Conservation (phyloP, 2,329 filamentous ascomycete species). For the Septoria linicola region DNA sequence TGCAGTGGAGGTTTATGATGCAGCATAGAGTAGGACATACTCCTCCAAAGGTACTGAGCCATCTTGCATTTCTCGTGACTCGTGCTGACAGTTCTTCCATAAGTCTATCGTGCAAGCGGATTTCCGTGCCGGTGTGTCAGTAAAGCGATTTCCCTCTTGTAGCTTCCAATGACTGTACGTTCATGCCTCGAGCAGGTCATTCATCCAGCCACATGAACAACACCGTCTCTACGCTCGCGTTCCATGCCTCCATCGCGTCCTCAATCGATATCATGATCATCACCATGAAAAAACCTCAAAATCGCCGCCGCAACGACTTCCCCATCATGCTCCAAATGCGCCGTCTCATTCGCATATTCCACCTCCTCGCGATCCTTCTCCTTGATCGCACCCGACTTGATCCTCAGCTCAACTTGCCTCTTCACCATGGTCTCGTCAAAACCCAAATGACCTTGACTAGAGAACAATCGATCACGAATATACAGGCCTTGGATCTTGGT, state of each 20-base stretch:
- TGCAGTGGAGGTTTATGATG: constrained; percentile 28
- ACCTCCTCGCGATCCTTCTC: constrained; percentile 41
- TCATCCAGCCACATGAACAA: no score
- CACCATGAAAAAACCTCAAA: constrained; percentile 51
- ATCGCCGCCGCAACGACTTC: constrained; percentile 42
- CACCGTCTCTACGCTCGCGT: no score
- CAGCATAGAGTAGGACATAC: neutral
- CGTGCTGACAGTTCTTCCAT: no score
- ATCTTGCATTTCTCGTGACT: no score
- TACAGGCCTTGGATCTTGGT: constrained; percentile 49
- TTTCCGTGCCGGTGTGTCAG: no score
- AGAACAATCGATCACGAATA: constrained; percentile 47
- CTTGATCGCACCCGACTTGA: constrained; percentile 45
- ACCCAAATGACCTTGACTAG: constrained; percentile 49
- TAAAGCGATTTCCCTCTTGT: no score
- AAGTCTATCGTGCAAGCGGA: no score
- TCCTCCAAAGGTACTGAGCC: no score
- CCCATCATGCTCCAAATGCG: constrained; percentile 44
- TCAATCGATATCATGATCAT: constrained; percentile 45
- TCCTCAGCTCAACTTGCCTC: constrained; percentile 46
- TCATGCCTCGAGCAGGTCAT: no score
- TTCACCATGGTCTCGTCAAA: constrained; percentile 50
- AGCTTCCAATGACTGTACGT: no score
- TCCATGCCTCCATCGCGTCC: neutral
- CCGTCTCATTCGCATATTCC: constrained; percentile 40